Evolutionary conservation across 1,284 basidiomycete genomes (phyloP).

Genomic region (Ustilago bromivora): DNA sequence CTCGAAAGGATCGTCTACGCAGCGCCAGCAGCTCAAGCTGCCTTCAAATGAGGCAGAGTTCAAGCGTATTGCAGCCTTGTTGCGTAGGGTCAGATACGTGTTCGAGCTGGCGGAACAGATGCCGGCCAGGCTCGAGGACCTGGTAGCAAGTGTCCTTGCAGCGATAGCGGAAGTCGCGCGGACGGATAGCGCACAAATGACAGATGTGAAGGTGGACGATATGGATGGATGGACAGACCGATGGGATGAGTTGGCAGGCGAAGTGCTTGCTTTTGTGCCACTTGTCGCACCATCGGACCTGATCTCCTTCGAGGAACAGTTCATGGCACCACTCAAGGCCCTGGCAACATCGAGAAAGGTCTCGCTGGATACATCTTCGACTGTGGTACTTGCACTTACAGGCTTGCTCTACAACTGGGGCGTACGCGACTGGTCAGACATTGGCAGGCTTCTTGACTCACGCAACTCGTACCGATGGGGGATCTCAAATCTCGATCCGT

Average conservation of each 20-base stretch:
- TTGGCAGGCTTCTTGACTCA: constrained; percentile 29
- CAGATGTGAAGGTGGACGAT: constrained; percentile 6
- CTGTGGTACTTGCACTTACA: constrained; percentile 26
- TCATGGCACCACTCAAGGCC: constrained; percentile 29
- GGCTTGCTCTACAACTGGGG: constrained; percentile 37
- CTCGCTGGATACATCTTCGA: constrained; percentile 28
- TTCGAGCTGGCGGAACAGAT: constrained; percentile 43
- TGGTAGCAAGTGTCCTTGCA: constrained; percentile 24
- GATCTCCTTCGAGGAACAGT: constrained; percentile 22
- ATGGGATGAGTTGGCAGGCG: constrained; percentile 35
- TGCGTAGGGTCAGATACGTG: constrained; percentile 25
- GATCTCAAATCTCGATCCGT: constrained; percentile 33
- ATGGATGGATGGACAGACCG: constrained; percentile 27
- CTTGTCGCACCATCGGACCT: constrained; percentile 32
- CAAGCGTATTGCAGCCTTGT: constrained; percentile 25
- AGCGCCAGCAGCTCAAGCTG: constrained; percentile 21
- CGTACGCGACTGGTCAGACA: constrained; percentile 31
- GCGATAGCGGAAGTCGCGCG: constrained; percentile 30
- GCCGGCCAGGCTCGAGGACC: constrained; percentile 33
- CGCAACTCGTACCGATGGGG: constrained; percentile 41
- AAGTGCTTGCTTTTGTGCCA: constrained; percentile 43
- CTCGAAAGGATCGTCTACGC: neutral
- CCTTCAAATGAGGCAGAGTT: constrained; percentile 32
- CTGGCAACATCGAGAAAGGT: constrained; percentile 33
- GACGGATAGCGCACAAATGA: neutral